Conservation (phyloP, 768 basidiomycete genomes). For the Auricularia heimuer region DNA sequence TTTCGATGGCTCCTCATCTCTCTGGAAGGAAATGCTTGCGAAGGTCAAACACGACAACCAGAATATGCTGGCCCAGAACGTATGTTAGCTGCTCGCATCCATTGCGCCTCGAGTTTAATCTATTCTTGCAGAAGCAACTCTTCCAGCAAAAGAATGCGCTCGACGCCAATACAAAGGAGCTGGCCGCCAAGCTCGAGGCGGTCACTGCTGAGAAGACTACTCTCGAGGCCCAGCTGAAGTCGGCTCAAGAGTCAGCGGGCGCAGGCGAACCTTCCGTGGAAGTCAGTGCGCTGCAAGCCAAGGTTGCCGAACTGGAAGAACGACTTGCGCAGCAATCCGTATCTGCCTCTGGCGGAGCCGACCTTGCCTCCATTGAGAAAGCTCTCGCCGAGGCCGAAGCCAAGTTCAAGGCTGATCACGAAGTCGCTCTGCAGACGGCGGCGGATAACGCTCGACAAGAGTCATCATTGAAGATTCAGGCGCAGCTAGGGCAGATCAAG, state of each 20-base stretch:
- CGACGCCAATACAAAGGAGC: slow-evolving; percentile 28
- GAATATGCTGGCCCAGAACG: no score
- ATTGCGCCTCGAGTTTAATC: neutral
- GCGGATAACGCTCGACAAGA: neutral
- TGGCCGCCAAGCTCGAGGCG: slow-evolving; percentile 53
- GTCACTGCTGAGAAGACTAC: slow-evolving; percentile 34
- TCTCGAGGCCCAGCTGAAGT: slow-evolving; percentile 31
- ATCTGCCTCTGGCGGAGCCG: slow-evolving; percentile 1
- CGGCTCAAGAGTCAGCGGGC: neutral
- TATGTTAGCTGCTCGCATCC: no score
- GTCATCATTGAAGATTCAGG: neutral
- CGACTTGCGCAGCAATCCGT: slow-evolving; percentile 23
- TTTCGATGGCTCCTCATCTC: neutral
- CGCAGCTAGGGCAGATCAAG: neutral
- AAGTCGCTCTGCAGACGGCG: neutral
- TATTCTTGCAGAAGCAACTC: slow-evolving; percentile 5
- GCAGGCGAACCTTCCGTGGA: slow-evolving; percentile 21
- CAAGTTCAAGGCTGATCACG: neutral
- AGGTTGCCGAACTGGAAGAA: slow-evolving; percentile 5
- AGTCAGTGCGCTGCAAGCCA: slow-evolving; percentile 28
- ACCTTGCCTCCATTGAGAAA: neutral
- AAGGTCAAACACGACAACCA: no score
- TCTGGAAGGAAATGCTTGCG: no score
- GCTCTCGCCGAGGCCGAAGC: neutral
- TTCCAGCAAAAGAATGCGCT: slow-evolving; percentile 14